Evolutionary conservation across 2,329 filamentous ascomycete species (phyloP), one percentile per base, ranked within the genome.

Genomic region (Monilinia fructigena): DNA sequence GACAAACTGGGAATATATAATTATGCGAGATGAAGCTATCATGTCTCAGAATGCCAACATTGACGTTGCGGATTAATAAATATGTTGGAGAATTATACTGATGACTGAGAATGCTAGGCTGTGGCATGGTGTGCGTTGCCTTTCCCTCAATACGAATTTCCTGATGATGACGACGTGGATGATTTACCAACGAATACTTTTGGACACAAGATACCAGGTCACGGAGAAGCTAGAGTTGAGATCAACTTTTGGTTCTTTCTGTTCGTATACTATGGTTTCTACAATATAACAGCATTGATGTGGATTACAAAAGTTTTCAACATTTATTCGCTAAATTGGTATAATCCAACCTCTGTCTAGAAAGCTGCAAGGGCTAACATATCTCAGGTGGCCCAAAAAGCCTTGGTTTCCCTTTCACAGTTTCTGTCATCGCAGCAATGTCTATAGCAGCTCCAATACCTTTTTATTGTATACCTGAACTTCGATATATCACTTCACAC

Each of bases 221-320:
- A 89, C 79, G 87, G 87, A 67, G 80, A 83, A 71, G 85, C 86
- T 7, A 80, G 83, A 53, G 87, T 89, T 5, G 82, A 85, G 69
- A 83, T 89, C 71, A 88, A 88, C 78, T 89, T 89, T 73, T 90
- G 87, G 87, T 89, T 89, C 80, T 90, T 90, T 73, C 79, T 90
- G 48, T 83, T 89, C 59, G 83, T 89, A 66, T 90, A 89, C 78
- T 90, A 90, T 75, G 86, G 86, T 66, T 84, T 89, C 71, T 90
- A 90, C 77, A 89, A 87, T 74, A 73, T 89, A 31, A 88, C 86
- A 5, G 87, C 87, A 2, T 77, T 90, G 71, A 83, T 88, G 68
- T 90, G 87, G 86, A 89, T 90, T 74, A 90, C 87, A 58, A 89
- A 89, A 73, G 82, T 89, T 6, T 90, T 90, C 76, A 90, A 90